Conservation (phyloP, 805 yeast species). For the Komagataella kurtzmanii region DNA sequence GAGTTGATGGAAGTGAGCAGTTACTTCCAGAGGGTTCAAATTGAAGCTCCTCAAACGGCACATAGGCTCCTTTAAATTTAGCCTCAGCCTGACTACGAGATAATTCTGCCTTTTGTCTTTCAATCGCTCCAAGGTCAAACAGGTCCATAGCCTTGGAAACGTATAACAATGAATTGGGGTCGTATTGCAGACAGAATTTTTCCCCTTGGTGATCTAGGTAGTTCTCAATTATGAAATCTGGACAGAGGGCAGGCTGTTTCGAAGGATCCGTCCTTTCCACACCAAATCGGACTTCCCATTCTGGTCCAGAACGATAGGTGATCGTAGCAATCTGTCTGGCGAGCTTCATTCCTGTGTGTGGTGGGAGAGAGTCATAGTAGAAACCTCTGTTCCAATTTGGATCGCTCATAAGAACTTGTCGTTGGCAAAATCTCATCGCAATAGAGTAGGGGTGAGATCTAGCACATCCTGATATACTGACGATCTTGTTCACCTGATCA, state of each 20-base stretch:
- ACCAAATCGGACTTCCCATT: conserved; percentile 91
- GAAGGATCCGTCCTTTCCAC: conserved; percentile 75
- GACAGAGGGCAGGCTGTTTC: conserved; percentile 76
- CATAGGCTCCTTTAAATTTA: conserved; percentile 13
- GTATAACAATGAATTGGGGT: conserved; percentile 78
- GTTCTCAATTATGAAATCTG: conserved; percentile 86
- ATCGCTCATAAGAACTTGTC: conserved; percentile 90
- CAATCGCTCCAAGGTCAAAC: conserved; percentile 57
- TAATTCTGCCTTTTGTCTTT: conserved; percentile 27
- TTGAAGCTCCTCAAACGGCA: conserved; percentile 13
- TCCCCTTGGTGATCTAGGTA: conserved; percentile 92
- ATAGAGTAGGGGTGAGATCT: conserved; percentile 89
- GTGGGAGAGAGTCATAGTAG: conserved; percentile 63
- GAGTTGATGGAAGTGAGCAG: conserved; percentile 32
- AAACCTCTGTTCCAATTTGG: conserved; percentile 91
- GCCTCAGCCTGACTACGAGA: conserved; percentile 23
- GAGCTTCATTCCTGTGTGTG: conserved; percentile 90
- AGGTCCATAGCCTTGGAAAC: conserved; percentile 91
- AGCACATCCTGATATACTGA: conserved; percentile 86
- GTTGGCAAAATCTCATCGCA: conserved; percentile 85
- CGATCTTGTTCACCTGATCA: conserved; percentile 55
- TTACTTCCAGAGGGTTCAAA: conserved; percentile 15
- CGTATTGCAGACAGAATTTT: conserved; percentile 83
- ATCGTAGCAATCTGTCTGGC: conserved; percentile 92
- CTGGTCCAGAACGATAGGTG: conserved; percentile 91